Evolutionary conservation across 2,329 filamentous ascomycete genomes (phyloP), one percentile per base, ranked within the genome.

Genomic region (Simplicillium sp.): DNA sequence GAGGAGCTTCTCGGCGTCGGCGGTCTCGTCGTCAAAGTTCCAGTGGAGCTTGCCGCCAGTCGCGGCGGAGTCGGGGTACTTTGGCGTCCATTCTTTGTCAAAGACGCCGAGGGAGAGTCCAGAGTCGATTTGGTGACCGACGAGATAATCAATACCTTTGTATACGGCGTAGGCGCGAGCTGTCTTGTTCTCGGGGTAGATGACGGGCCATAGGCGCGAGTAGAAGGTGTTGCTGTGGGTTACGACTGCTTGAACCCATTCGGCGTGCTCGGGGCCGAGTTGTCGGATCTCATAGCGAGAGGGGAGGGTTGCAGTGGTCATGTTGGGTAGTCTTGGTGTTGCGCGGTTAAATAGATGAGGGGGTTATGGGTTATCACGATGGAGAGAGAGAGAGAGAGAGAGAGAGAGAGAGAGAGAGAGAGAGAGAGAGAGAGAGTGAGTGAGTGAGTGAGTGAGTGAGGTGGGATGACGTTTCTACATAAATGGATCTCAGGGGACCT

Each of bases 41-140:
- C 55, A 59, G 44, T 52, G 53, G n/a, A 60, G 47, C 33, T 42
- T 47, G 9, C 55, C 54, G 12, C 46, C 47, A 1, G 46, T 43
- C 3, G 44, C 43, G 3, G 38, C 48, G 1, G 55, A 56, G 42
- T 54, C 48, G 14, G 49, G 38, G 16, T 48, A 44, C 25, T 51
- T 48, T 42, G 50, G 46, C 17, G 39, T 13, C 36, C 51, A 50
- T 34, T 54, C 45, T 7, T 36, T 51, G 45, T 54, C 48, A 44
- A 55, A 54, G 4, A 54, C 42, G 18, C 52, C 50, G 11, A 48
- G 45, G 2, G 46, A 51, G 20, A 46, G 34, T 9, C 50, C 46
- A 2, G 48, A 47, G n/a, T 41, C 41, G 35, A 54, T 43, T 7
- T 47, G 42, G 39, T 50, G 47, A 4, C 32, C 9, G 8, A 54